Percentiles rank a stretch among this genome's conserved stretches.
Evolutionary conservation across 768 basidiomycete genomes (phyloP).

Genomic region (Pleurotus eryngii): DNA sequence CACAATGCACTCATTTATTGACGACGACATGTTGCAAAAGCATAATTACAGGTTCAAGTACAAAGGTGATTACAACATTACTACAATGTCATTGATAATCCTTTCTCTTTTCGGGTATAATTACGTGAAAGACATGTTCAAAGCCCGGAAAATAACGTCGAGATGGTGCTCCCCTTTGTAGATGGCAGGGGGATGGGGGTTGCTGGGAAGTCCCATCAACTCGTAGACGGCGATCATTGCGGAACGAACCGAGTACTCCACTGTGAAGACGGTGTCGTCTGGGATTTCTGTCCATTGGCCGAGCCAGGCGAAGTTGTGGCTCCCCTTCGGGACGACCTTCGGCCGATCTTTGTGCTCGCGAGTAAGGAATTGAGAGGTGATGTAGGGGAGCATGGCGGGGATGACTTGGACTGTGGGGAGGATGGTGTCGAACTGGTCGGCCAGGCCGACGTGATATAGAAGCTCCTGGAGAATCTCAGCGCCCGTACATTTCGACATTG

Average conservation of each 20-base stretch:
- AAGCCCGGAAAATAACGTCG: conserved; percentile 2
- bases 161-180: conserved; percentile 6
- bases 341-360: background rate
- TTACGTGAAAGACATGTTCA: background rate
- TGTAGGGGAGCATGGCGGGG: conserved; percentile 5
- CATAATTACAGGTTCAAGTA: background rate
- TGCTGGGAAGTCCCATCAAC: conserved; percentile 1
- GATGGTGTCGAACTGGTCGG: background rate
- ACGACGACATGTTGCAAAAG: background rate
- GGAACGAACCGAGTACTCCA: background rate
- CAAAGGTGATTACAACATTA: background rate
- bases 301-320: conserved; percentile 4
- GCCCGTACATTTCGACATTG: background rate
- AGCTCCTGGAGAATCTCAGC: conserved; percentile 4
- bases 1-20: background rate
- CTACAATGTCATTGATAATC: background rate
- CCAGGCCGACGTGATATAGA: background rate
- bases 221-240: conserved; percentile 4
- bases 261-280: conserved; percentile 4
- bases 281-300: conserved; percentile 5
- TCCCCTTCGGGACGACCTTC: background rate
- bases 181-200: conserved; percentile 2
- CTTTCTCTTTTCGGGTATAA: background rate
- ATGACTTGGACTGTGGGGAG: conserved; percentile 3
- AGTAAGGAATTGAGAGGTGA: conserved; percentile 2